phyloP scores from a whole-genome alignment of 2,329 filamentous ascomycete species.

The Ceratocystis papillata region DNA sequence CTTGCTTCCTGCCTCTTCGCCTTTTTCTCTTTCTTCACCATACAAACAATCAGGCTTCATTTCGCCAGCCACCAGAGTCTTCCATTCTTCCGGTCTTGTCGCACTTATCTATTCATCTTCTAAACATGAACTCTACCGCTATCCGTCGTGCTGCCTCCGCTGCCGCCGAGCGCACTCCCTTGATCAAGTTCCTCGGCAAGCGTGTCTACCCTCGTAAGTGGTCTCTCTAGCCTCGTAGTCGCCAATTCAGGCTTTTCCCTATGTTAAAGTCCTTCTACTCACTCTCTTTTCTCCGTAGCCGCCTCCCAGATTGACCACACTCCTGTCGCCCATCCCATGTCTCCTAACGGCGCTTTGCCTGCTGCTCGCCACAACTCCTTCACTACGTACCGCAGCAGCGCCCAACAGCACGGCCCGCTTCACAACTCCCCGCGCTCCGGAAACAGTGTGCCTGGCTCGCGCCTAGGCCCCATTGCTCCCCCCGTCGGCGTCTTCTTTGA shows the following conservation, averaged over 20 bases:
- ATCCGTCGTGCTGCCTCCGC: constrained; percentile 44
- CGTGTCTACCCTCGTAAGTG: constrained; percentile 47
- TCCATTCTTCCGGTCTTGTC: not conserved
- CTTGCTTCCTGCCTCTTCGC: not conserved
- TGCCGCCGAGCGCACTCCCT: constrained; percentile 48
- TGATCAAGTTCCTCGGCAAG: constrained; percentile 54
- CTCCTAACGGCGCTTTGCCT: constrained; percentile 55
- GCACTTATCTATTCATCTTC: not conserved
- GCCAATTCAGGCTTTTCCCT: not conserved
- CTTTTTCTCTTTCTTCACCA: not conserved
- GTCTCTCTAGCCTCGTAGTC: not conserved
- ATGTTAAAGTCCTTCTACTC: not conserved
- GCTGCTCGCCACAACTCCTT: constrained; percentile 49
- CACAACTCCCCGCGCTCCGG: constrained; percentile 45
- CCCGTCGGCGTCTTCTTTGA: constrained; percentile 74
- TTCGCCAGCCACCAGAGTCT: not conserved
- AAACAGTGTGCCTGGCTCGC: constrained; percentile 54
- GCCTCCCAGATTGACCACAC: constrained; percentile 54
- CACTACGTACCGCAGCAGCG: constrained; percentile 66
- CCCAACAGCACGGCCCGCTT: constrained; percentile 67
- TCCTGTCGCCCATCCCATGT: constrained; percentile 61
- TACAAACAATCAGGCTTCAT: not conserved
- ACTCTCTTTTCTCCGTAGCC: constrained; percentile 39
- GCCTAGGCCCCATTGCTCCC: constrained; percentile 62
- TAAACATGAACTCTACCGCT: constrained; percentile 45